Evolutionary conservation across 306 rosid species (phyloP).

Genomic region (Gastrolobium bilobum): DNA sequence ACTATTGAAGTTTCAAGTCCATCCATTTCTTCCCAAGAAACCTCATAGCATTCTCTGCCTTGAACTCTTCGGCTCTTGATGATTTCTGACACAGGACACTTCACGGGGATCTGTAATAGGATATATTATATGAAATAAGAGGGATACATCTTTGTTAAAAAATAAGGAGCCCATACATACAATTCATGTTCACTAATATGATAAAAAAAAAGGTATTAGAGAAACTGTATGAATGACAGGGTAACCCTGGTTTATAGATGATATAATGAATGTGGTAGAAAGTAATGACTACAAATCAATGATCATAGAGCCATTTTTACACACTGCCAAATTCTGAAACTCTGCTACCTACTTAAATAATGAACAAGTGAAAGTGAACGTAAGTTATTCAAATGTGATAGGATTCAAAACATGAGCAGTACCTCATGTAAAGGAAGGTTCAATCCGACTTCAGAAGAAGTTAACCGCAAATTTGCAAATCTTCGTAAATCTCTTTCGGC

Average conservation of each 20-base stretch:
- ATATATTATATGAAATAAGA: conserved; percentile 6
- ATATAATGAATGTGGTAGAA: conserved; percentile 17
- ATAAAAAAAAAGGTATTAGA: background rate
- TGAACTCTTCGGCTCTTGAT: conserved; percentile 69
- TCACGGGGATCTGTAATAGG: conserved; percentile 65
- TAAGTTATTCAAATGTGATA: conserved; percentile 12
- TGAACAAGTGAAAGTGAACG: conserved; percentile 19
- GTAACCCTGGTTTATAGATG: conserved; percentile 5
- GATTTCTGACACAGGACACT: conserved; percentile 78
- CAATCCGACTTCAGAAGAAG: conserved; percentile 67
- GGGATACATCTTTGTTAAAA: conserved; percentile 9
- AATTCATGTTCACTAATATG: conserved; percentile 6
- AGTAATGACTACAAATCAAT: background rate
- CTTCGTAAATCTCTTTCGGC: conserved; percentile 81
- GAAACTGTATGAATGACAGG: background rate
- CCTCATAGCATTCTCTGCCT: conserved; percentile 79
- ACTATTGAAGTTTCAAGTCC: conserved; percentile 74
- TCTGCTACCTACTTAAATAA: background rate
- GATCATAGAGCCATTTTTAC: background rate
- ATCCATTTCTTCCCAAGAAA: conserved; percentile 71
- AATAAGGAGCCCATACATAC: background rate
- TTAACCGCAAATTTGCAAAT: conserved; percentile 71
- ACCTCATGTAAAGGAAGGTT: conserved; percentile 75
- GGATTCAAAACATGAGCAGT: conserved; percentile 40
- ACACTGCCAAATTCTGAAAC: conserved; percentile 15